Conservation (phyloP, 1,284 basidiomycete species). For the Ganoderma sinense region DNA sequence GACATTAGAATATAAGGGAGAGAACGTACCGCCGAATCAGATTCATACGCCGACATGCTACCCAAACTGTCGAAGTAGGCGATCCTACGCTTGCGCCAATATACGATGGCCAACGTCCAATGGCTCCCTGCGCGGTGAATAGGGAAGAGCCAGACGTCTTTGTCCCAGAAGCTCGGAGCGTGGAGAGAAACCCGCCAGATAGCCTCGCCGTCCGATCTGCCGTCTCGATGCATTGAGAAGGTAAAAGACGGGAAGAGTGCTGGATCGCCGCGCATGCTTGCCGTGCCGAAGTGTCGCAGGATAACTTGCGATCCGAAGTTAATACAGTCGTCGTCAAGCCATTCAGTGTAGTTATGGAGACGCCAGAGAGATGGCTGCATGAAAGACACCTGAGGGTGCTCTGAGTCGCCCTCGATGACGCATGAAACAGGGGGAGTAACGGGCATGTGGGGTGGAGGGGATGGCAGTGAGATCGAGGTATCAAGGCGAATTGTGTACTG, state of each 20-base stretch:
- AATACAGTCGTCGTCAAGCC: background rate
- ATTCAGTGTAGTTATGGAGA: background rate
- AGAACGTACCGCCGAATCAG: background rate
- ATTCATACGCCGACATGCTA: background rate
- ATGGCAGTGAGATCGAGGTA: background rate
- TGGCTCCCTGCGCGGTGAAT: background rate
- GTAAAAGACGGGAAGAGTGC: background rate
- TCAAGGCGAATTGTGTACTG: background rate
- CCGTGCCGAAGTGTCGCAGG: background rate
- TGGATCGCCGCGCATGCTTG: background rate
- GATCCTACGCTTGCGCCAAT: background rate
- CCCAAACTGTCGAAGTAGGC: background rate
- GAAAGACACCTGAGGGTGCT: background rate
- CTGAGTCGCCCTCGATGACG: background rate
- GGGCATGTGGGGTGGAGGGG: background rate
- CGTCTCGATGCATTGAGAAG: background rate
- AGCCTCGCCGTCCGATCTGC: background rate
- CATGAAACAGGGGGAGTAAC: background rate
- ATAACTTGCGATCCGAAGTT: background rate
- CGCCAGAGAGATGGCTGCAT: background rate
- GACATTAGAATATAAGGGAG: background rate
- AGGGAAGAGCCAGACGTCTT: background rate
- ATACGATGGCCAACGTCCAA: background rate
- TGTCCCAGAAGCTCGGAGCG: background rate
- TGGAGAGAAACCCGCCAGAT: background rate